Evolutionary conservation across 1,284 basidiomycete genomes (phyloP).

Genomic region (Grifola frondosa): DNA sequence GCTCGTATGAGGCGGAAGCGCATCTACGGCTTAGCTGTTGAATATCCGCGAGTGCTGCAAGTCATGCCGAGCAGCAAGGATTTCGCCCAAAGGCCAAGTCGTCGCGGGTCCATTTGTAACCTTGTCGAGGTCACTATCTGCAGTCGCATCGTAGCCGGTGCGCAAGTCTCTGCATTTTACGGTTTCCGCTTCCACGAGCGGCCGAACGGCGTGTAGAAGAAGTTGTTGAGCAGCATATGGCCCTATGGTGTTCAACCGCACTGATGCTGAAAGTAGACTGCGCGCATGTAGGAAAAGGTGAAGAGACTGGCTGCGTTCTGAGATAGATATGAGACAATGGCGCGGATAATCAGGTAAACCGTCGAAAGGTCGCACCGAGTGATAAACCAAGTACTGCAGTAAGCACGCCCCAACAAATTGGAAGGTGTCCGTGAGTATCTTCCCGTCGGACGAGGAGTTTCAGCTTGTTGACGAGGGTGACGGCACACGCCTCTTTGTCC

Average conservation of each 20-base stretch:
- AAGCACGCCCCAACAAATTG: slow-evolving; percentile 88
- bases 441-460: slow-evolving; percentile 68
- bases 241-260: slow-evolving; percentile 89
- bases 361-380: slow-evolving; percentile 51
- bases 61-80: slow-evolving; percentile 88
- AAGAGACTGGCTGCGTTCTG: slow-evolving; percentile 78
- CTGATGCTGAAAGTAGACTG: slow-evolving; percentile 85
- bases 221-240: slow-evolving; percentile 93
- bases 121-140: slow-evolving; percentile 8
- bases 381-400: slow-evolving; percentile 76
- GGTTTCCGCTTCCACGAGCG: slow-evolving; percentile 60
- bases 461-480: slow-evolving; percentile 58
- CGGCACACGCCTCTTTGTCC: slow-evolving; percentile 25
- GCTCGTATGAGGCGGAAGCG: slow-evolving; percentile 10
- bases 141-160: slow-evolving; percentile 35
- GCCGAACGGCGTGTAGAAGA: slow-evolving; percentile 70
- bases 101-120: slow-evolving; percentile 65
- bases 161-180: slow-evolving; percentile 44
- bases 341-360: background rate
- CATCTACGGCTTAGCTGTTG: slow-evolving; percentile 63
- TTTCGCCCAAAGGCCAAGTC: slow-evolving; percentile 97
- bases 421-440: slow-evolving; percentile 77
- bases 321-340: background rate
- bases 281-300: slow-evolving; percentile 93
- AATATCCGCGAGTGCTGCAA: slow-evolving; percentile 95